Evolutionary conservation across 306 rosid genomes (phyloP), one percentile per base, ranked within the genome.

Genomic region (Vigna reflexopilosa): DNA sequence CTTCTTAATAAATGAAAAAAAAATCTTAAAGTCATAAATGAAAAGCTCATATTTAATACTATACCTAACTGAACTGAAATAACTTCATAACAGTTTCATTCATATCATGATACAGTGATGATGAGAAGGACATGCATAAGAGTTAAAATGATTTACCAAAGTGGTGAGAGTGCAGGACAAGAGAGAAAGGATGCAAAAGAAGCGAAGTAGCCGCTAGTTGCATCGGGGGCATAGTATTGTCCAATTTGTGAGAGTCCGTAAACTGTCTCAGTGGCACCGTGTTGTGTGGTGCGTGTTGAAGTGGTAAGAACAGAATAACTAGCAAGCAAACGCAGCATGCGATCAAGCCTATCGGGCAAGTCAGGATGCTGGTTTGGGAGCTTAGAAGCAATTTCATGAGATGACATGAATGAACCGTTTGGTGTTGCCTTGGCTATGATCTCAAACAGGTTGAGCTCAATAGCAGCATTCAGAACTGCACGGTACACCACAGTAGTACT

Each of bases 261-360:
- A 28, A 67, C 19, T 17, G n/a, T 65, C 48, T 80, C 64, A 0
- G 52, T 58, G 51, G 7, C 36, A 11, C 70, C 75, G 19, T 67
- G 5, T 0, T 14, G 45, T 3, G 9, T 9, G 47, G 66, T 56
- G 56, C 56, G 80, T 17, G 70, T 48, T 6, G 28, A 32, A 52
- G 4, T 47, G 48, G 57, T 67, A 1, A 75, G 76, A 75, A 81
- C 7, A 4, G 84, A 81, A 59, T 30, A 24, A 30, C 76, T 75
- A 0, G 67, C 50, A 22, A 81, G 84, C 70, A 75, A 75, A 34
- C 81, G 81, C 17, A 81, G 76, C 81, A 81, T 59, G 49, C 80
- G 77, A 0, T 81, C 77, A 19, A 81, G 57, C 72, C 79, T 67
- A 24, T 67, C 12, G 2, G 80, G 40, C n/a, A 76, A 40, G 2